Percentiles rank a stretch among this genome's conserved stretches.
Conservation (phyloP, 2,329 filamentous ascomycete genomes). For the Cladosporium oxysporum region DNA sequence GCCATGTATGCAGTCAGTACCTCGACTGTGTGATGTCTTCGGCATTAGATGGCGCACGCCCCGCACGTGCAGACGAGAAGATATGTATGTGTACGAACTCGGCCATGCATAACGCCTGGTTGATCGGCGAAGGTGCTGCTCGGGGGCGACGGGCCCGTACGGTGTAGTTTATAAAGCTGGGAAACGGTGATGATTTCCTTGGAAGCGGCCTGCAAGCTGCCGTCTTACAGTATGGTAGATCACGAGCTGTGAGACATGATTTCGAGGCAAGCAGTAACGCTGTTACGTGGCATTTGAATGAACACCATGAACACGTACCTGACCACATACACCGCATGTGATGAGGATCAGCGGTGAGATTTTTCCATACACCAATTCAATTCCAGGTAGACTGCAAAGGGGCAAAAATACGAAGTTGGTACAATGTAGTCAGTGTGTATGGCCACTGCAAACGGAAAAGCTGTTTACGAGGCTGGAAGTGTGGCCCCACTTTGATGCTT, state of each 20-base stretch:
- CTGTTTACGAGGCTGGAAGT: neutral
- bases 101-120: neutral
- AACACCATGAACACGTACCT: neutral
- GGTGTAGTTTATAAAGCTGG: neutral
- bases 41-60: neutral
- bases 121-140: neutral
- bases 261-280: neutral
- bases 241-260: neutral
- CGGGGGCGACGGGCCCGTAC: neutral
- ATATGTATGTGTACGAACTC: neutral
- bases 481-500: neutral
- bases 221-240: neutral
- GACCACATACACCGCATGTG: neutral
- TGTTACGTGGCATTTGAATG: neutral
- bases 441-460: neutral
- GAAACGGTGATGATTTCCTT: neutral
- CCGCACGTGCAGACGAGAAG: neutral
- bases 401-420: too few relatives aligned
- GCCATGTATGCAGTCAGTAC: neutral
- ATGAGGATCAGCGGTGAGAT: neutral
- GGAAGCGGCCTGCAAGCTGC: slow-evolving; percentile 1
- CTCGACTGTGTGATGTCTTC: neutral
- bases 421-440: too few relatives aligned
- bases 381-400: too few relatives aligned
- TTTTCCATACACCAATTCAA: neutral